Base-by-base conservation (phyloP, 2,329 filamentous ascomycete species). In the Phialocephala subalpina region DNA sequence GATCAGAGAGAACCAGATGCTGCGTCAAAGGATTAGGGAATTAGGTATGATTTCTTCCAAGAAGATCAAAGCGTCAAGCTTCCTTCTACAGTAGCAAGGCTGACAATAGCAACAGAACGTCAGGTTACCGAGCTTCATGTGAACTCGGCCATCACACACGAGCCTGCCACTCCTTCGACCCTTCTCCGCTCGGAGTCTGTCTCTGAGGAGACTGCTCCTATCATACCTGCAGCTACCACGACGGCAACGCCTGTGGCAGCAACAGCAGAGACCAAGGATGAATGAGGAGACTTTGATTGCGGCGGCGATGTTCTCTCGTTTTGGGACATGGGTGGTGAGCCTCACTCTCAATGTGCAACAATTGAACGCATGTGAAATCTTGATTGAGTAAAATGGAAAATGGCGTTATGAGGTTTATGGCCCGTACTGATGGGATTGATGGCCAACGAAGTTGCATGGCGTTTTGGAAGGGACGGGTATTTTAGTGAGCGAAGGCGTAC, bases 1-100 rank as follows among this genome's bases (percentile, higher is more conserved):
- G 73, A 86, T 89, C 25, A 84, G 92, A 29, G 92, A 94, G 80
- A 95, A 94, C 72, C 92, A 94, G 78, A 94, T 95, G 92, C 81
- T 95, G 60, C 88, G 90, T 67, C 85, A 90, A 76, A 84, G 92
- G 58, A 92, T 94, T 66, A 84, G 90, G 40, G 91, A 94, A 73
- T 80, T 94, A 16, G 91, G 90, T 91, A 80, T 71, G 82, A 11
- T 18, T 42, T 18, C 2, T 35, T 58, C 25, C n/a, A 58, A n/a
- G 5, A 29, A 4, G 9, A 8, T 52, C 20, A 12, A 49, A 25
- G 20, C 12, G 18, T 22, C 18, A n/a, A 42, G 4, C 45, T 2
- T 49, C 5, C 2, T 6, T 42, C 9, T 27, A n/a, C n/a, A 29
- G 49, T 5, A 53, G 1, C 49, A 27, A 52, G 53, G 47, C 67